A percentile compares a stretch with the other conserved stretches of the same genome.
phyloP scores from a whole-genome alignment of 768 basidiomycete species.

The Podaxis rugospora region DNA sequence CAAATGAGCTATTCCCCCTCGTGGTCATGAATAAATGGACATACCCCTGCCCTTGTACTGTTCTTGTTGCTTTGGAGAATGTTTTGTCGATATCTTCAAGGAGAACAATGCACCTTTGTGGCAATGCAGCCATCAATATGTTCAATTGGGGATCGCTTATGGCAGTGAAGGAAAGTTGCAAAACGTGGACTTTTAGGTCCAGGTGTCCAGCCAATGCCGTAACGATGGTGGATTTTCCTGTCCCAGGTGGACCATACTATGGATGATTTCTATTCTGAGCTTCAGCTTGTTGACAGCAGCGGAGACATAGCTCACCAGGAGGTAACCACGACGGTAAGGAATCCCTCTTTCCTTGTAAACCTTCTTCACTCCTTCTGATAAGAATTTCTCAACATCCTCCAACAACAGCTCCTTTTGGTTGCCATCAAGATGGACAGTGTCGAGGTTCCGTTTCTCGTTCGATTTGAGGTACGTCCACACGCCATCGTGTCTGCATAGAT shows the following conservation, averaged over 20 bases:
- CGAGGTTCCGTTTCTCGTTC: conserved; percentile 17
- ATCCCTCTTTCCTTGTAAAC: conserved; percentile 69
- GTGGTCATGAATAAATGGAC: too few species aligned
- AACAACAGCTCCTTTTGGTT: conserved; percentile 54
- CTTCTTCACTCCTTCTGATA: conserved; percentile 35
- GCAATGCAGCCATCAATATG: conserved; percentile 48
- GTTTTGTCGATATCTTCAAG: conserved; percentile 65
- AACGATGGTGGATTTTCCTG: conserved; percentile 69
- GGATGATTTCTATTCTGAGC: not conserved
- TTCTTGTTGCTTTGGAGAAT: not conserved
- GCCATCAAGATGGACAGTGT: conserved; percentile 56
- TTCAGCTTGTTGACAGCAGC: not conserved
- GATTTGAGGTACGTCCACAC: not conserved
- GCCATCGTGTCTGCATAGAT: not conserved
- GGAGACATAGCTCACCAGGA: conserved; percentile 29
- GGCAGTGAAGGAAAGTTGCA: conserved; percentile 52
- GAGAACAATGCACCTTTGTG: conserved; percentile 53
- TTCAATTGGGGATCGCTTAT: conserved; percentile 54
- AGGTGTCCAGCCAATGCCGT: conserved; percentile 69
- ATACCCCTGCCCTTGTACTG: conserved; percentile 31
- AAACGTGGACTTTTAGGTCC: conserved; percentile 58
- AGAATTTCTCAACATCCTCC: conserved; percentile 57
- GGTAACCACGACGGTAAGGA: conserved; percentile 65
- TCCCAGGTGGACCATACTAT: conserved; percentile 64
- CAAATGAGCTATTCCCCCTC: not conserved